Base-by-base conservation (phyloP, 345 rosid species). In the Capsella bursapastoris region DNA sequence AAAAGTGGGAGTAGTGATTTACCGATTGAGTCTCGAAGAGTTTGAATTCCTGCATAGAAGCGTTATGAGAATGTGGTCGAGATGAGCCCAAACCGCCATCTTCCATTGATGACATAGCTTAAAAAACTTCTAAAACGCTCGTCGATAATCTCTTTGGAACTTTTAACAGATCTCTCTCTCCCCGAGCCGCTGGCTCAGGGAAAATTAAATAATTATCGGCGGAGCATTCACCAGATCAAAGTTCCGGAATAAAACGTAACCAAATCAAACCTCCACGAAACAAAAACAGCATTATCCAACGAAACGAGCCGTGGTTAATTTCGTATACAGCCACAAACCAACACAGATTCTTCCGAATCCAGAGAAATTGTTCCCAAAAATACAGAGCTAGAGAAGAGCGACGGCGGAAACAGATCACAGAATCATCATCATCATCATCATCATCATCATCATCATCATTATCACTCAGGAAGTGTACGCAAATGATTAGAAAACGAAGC, bases 21-120 rank as follows among this genome's bases (percentile, higher is more conserved):
- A 75, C 78, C 63, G 78, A 50, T 67, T 59, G 78, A 29, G 78
- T 75, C 68, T 75, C 78, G 22, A 75, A 75, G 45, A 75, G 78
- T 51, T 75, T 75, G 62, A 75, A 75, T 40, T 61, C 68, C 5
- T 50, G 51, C 51, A 68, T 53, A 68, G 51, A 68, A 60, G 34
- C 51, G 37, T 68, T 12, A n/a, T 5, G 63, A 35, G 60, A 27
- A 49, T 50, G 25, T 60, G 58, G 12, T 48, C n/a, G 47, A 22
- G 45, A 55, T 2, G 53, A 56, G 7, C 64, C 31, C 3, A 57
- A 70, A 15, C 57, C 48, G 2, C 57, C 38, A 45, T 70, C 28
- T 4, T 48, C 58, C 12, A 15, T 47, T 47, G 47, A 34, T 16
- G 78, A 35, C 59, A 66, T 66, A 48, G 52, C 66, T 29, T 18